Evolutionary conservation across 2,329 filamentous ascomycete genomes (phyloP).

Genomic region (Trichoderma pleuroti): DNA sequence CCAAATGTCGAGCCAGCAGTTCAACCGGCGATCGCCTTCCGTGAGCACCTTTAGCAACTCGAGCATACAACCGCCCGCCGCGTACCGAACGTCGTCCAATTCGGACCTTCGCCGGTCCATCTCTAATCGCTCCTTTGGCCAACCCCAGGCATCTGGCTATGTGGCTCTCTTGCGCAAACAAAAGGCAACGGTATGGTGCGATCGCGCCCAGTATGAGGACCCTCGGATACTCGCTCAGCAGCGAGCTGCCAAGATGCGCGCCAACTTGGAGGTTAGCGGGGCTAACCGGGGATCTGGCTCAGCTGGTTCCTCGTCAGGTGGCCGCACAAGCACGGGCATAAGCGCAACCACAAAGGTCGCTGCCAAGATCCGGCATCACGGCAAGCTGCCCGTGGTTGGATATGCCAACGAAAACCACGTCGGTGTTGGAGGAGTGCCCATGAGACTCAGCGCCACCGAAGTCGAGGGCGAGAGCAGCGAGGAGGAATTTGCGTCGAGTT

Average conservation of each 20-base stretch:
- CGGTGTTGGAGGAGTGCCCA: conserved; percentile 74
- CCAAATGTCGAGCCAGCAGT: conserved; percentile 18
- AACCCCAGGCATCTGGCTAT: conserved; percentile 70
- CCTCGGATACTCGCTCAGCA: conserved; percentile 78
- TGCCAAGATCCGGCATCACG: conserved; percentile 85
- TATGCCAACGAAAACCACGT: conserved; percentile 76
- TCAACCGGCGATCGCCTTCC: conserved; percentile 57
- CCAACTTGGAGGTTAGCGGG: conserved; percentile 73
- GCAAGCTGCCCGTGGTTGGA: conserved; percentile 72
- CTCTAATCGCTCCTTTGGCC: conserved; percentile 69
- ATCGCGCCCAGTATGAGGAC: conserved; percentile 88
- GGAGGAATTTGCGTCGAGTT: conserved; percentile 48
- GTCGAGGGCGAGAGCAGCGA: conserved; percentile 85
- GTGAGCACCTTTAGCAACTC: conserved; percentile 68
- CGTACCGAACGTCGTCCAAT: conserved; percentile 53
- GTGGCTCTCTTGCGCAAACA: conserved; percentile 95
- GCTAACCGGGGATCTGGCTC: conserved; percentile 52
- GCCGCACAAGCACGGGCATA: conserved; percentile 60
- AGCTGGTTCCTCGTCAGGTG: conserved; percentile 30
- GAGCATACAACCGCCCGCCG: conserved; percentile 59
- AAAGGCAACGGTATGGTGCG: conserved; percentile 98
- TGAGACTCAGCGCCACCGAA: conserved; percentile 91
- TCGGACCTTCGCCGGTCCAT: conserved; percentile 70
- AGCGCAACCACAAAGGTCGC: conserved; percentile 63
- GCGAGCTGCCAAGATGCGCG: conserved; percentile 80